Base-by-base conservation (phyloP, 768 basidiomycete species). In the Lactarius tabidus region DNA sequence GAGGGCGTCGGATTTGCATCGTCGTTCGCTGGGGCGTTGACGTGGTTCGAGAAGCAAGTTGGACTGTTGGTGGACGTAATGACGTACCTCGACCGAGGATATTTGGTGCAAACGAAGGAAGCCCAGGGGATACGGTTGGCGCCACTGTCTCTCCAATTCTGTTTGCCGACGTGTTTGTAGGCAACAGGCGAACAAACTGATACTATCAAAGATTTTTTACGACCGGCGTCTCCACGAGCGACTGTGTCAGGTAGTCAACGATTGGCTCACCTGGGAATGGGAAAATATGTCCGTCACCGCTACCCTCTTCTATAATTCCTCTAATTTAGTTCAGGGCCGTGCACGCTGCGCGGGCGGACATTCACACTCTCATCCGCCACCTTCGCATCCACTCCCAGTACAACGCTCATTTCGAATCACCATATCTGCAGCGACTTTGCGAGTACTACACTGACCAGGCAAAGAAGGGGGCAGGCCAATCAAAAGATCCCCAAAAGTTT, bases 11-110 rank as follows among this genome's bases (percentile, higher is more conserved):
- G 75, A 1, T 93, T 90, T 87, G 73, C 92, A 4, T 69, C 66
- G 0, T 75, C 75, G n/a, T 85, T 93, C 61, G 85, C 85, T 6
- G 72, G 76, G 12, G 74, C 75, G 1, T 87, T 85, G 71, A 77
- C 78, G 29, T 88, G 87, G 86, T 91, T 88, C 52, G 84, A 88
- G 68, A 74, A 74, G 38, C 81, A 84, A 72, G 79, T 91, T 68
- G 89, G 74, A 85, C 80, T 56, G 20, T 45, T 63, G 48, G 14
- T 53, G 43, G 57, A 43, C 29, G 59, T 64, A 10, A 62, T 67
- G 39, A 59, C 38, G 10, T 38, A 33, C 23, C 38, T 57, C 18
- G 59, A 51, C 65, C 62, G 63, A 60, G 59, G 48, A 17, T 60
- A 18, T 53, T 6, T 65, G 36, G 10, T 28, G 29, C 64, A 66